Evolutionary conservation across 768 basidiomycete genomes (phyloP).

Genomic region (Plicaturopsis crispa): DNA sequence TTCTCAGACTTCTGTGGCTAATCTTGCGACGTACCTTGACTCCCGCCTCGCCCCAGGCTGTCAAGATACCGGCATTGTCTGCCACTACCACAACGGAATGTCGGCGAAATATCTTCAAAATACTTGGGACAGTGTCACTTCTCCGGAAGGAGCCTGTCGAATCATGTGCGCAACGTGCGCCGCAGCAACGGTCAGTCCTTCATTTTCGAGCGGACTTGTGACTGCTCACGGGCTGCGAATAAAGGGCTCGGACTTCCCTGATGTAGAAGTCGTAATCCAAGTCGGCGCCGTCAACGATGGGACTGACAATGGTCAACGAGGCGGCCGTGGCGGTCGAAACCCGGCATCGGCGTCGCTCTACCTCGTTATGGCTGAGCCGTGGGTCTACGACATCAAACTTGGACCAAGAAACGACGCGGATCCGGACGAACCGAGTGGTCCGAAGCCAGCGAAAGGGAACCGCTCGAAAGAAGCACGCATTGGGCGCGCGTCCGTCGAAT

Average conservation of each 20-base stretch:
- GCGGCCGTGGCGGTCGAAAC: conserved; percentile 12
- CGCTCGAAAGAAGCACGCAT: neutral
- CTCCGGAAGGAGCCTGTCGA: conserved; percentile 10
- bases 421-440: neutral
- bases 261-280: conserved; percentile 12
- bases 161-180: conserved; percentile 18
- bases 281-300: conserved; percentile 10
- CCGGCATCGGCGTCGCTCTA: conserved; percentile 4
- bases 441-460: neutral
- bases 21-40: conserved; percentile 7
- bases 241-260: conserved; percentile 14
- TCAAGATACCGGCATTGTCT: conserved; percentile 10
- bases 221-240: neutral
- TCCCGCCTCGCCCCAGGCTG: conserved; percentile 5
- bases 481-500: neutral
- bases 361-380: conserved; percentile 13
- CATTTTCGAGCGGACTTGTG: neutral
- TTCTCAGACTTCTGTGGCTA: conserved; percentile 4
- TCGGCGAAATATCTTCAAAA: conserved; percentile 16
- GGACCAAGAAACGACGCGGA: too few relatives aligned
- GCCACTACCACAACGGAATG: conserved; percentile 21
- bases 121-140: conserved; percentile 14
- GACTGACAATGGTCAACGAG: conserved; percentile 9
- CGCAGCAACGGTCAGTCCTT: conserved; percentile 12
- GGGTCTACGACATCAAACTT: conserved; percentile 6